These are phyloP conservation scores for Tuber brumale DNA, from an alignment of 495 filamentous ascomycete genomes.

Conservation along the genomic window DNA sequence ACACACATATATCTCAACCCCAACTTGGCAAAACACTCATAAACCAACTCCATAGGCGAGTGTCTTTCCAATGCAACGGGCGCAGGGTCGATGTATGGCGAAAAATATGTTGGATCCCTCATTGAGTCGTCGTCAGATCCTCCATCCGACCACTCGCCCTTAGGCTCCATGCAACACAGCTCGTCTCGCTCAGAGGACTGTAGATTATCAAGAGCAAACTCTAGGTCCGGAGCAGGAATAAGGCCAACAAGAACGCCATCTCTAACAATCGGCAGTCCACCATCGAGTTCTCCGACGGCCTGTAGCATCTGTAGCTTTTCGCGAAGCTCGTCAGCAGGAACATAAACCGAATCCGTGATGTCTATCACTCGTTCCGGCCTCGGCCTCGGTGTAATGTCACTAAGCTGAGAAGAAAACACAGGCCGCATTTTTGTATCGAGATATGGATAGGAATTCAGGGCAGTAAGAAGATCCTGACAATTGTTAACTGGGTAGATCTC, in stretches of 20 bases:
- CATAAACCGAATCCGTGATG: constrained; percentile 68
- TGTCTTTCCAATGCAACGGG: constrained; percentile 82
- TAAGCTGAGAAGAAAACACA: constrained; percentile 74
- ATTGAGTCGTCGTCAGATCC: constrained; percentile 53
- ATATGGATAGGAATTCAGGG: constrained; percentile 95
- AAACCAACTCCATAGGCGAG: constrained; percentile 90
- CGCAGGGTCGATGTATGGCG: constrained; percentile 81
- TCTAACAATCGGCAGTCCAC: constrained; percentile 79
- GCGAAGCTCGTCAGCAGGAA: constrained; percentile 68
- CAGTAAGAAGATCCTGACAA: constrained; percentile 73
- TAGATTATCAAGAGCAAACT: constrained; percentile 83
- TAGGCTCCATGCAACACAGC: constrained; percentile 73
- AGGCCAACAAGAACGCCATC: constrained; percentile 76
- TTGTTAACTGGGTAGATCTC: constrained; percentile 13
- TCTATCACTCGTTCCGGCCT: constrained; percentile 77
- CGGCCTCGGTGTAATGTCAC: constrained; percentile 72
- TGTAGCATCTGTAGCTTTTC: constrained; percentile 74
- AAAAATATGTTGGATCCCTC: constrained; percentile 72
- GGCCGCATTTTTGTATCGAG: constrained; percentile 90
- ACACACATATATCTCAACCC: constrained; percentile 91
- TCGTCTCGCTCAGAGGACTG: constrained; percentile 59
- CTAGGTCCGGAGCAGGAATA: constrained; percentile 89
- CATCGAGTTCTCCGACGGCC: constrained; percentile 80
- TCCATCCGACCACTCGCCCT: constrained; percentile 47
- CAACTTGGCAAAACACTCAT: constrained; percentile 93